Evolutionary conservation across 208 protist species (phyloP).

Genomic region (Trypanosoma melophagium): DNA sequence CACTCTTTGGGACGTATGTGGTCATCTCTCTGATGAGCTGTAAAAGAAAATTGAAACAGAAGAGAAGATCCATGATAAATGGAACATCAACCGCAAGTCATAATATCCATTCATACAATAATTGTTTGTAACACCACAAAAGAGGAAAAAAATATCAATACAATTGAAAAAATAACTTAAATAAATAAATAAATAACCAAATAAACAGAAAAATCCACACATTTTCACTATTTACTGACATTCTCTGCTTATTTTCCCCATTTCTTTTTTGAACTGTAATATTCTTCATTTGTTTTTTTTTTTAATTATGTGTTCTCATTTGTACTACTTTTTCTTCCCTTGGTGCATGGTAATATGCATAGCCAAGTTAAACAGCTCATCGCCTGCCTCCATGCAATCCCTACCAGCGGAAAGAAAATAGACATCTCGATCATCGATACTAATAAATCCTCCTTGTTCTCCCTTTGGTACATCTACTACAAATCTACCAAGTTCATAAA

Average conservation of each 20-base stretch:
- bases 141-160: conserved; percentile 1
- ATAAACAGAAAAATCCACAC: too few species aligned
- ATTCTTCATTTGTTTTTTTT: background rate
- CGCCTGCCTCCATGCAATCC: conserved; percentile 70
- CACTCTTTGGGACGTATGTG: conserved; percentile 80
- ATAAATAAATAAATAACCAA: background rate
- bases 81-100: conserved; percentile 3
- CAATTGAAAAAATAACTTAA: too few species aligned
- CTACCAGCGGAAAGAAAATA: conserved; percentile 63
- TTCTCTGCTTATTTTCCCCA: too few species aligned
- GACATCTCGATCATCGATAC: conserved; percentile 78
- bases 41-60: conserved; percentile 8
- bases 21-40: conserved; percentile 47
- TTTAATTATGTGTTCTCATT: background rate
- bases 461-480: conserved; percentile 71
- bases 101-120: too few species aligned
- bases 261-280: conserved; percentile 5
- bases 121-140: background rate
- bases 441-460: conserved; percentile 76
- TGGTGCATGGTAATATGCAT: conserved; percentile 52
- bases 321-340: conserved; percentile 7
- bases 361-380: conserved; percentile 81
- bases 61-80: background rate
- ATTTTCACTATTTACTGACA: too few species aligned
- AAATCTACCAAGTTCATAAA: conserved; percentile 81